A percentile compares a stretch with the other conserved stretches of the same genome.
These are phyloP conservation scores for Chlorella sorokiniana DNA, from an alignment of 139 green algal genomes.

Conservation along the genomic window DNA sequence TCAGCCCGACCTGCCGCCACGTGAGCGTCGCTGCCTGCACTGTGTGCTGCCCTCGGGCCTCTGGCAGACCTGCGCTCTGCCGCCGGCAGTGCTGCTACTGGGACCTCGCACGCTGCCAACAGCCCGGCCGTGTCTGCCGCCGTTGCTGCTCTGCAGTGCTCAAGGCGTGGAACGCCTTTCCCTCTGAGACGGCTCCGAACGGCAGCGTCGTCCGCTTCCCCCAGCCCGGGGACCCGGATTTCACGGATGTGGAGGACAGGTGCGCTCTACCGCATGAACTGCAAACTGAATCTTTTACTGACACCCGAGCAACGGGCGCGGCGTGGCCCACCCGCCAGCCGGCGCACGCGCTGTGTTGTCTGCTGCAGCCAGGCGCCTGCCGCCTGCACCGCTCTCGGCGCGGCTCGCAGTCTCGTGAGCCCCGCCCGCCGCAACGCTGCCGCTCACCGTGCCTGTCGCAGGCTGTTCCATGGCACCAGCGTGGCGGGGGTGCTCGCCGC, in stretches of 20 bases:
- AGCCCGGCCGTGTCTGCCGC: not conserved
- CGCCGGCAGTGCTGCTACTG: not conserved
- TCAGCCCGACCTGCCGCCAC: constrained; percentile 62
- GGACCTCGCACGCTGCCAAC: not conserved
- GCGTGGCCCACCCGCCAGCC: too few relatives aligned
- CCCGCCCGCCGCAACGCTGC: too few relatives aligned
- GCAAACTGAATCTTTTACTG: not conserved
- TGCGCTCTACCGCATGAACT: too few relatives aligned
- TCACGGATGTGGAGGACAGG: constrained; percentile 8
- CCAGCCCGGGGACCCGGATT: not conserved
- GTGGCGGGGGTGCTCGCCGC: constrained; percentile 33
- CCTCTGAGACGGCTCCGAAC: not conserved
- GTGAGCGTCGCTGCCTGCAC: not conserved
- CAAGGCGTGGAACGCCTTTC: not conserved
- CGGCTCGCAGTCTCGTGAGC: too few relatives aligned
- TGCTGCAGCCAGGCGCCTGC: too few relatives aligned
- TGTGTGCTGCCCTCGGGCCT: not conserved
- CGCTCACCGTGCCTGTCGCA: too few relatives aligned
- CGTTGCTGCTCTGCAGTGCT: not conserved
- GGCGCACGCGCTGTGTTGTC: too few relatives aligned
- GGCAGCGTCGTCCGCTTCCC: not conserved
- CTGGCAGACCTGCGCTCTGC: not conserved
- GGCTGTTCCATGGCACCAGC: constrained; percentile 28
- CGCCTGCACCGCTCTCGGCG: too few relatives aligned
- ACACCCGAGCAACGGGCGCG: too few relatives aligned